Percentiles rank a stretch among this genome's conserved stretches.
Evolutionary conservation across 139 green algal genomes (phyloP).

Genomic region (Edaphochlamys debaryana): DNA sequence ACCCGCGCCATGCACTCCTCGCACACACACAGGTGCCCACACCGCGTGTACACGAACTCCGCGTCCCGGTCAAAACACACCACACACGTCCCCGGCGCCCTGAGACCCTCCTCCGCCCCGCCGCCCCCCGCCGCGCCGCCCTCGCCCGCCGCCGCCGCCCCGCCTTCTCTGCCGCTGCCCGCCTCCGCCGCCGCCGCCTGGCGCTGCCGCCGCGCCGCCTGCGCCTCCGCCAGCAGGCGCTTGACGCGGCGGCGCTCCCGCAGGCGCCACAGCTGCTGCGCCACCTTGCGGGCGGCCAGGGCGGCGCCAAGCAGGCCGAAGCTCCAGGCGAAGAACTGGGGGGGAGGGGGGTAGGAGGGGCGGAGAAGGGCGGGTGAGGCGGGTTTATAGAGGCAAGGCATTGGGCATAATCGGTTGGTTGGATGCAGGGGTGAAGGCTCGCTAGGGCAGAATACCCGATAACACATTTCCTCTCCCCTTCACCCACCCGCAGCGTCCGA

Average conservation of each 20-base stretch:
- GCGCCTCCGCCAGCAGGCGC: neutral
- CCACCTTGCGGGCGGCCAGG: constrained; percentile 18
- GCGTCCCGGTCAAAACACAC: constrained; percentile 39
- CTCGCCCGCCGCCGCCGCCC: neutral
- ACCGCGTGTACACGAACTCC: constrained; percentile 42
- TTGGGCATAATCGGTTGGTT: no score
- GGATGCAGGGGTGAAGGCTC: no score
- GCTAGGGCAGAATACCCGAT: no score
- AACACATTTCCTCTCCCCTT: no score
- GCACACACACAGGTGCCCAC: constrained; percentile 53
- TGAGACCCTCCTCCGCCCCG: neutral
- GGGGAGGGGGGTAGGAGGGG: neutral
- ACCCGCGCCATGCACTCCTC: constrained; percentile 10
- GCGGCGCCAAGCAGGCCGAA: constrained; percentile 21
- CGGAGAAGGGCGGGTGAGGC: no score
- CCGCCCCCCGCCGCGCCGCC: neutral
- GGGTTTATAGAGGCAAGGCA: no score
- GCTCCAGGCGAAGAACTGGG: neutral
- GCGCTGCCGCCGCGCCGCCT: neutral
- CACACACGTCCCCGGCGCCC: constrained; percentile 44
- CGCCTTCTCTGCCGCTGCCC: no score
- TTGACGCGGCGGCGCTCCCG: neutral
- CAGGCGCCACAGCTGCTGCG: neutral
- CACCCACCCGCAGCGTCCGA: constrained; percentile 29
- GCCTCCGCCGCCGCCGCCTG: neutral